Evolutionary conservation across 768 basidiomycete species (phyloP), one percentile per base, ranked within the genome.

Genomic region (Steccherinum ochraceum): DNA sequence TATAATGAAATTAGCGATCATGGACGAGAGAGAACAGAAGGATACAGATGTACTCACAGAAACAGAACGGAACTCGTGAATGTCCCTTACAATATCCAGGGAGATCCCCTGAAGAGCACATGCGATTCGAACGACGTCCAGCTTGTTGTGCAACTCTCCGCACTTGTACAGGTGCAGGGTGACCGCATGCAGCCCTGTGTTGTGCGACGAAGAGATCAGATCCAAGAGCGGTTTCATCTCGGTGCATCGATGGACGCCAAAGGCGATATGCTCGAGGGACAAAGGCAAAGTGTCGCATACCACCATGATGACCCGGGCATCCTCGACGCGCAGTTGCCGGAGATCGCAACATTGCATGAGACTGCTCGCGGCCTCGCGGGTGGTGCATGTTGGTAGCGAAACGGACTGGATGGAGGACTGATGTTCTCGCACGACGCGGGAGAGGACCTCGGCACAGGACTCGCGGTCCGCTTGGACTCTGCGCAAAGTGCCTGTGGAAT

Each of bases 21-120:
- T n/a, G n/a, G 30, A 35, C 7, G 30, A 7, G 30, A 35, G 30
- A 35, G 30, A 35, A 35, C 7, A 7, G 30, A 35, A 35, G 7
- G 30, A 35, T 35, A 35, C 30, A 35, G 30, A 35, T 35, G 30
- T 7, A 35, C 80, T 61, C 61, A 83, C 80, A 51, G 72, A 62
- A 58, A 77, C 61, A 41, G 69, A 59, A 46, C 86, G 78, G 64
- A 84, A 83, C 50, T 63, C 63, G 52, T 69, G 65, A 40, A 86
- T 68, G 58, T 84, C 77, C 44, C 64, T 65, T 24, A 77, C 77
- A 27, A 80, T 64, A 48, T 66, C 64, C 56, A 87, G 62, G 24
- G 76, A 75, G 42, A 87, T 70, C 44, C 84, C 84, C 53, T 73
- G 72, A 58, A 73, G 72, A 13, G 81, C 83, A 64, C 86, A 89